Evolutionary conservation across 768 basidiomycete genomes (phyloP).

Genomic region (Tricholoma flavovirens): DNA sequence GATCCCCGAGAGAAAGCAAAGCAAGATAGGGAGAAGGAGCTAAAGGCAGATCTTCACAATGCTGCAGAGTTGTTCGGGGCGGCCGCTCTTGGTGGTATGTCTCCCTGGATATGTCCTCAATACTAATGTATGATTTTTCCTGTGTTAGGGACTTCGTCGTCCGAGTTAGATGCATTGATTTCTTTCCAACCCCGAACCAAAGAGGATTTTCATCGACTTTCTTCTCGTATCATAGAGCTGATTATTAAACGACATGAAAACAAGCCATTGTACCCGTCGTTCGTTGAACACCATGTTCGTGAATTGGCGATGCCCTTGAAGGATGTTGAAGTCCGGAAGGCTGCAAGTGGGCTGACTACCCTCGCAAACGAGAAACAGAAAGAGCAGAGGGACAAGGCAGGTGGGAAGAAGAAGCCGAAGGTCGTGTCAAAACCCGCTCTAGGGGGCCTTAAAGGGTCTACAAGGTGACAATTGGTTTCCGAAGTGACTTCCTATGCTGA

Average conservation of each 20-base stretch:
- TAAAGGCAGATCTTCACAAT: conserved; percentile 82
- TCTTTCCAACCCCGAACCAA: conserved; percentile 81
- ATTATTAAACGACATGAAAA: conserved; percentile 73
- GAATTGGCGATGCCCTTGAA: conserved; percentile 72
- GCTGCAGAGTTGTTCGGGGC: conserved; percentile 79
- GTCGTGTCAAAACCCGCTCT: conserved; percentile 64
- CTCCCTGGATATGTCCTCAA: not conserved
- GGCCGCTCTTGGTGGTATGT: conserved; percentile 56
- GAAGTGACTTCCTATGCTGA: not conserved
- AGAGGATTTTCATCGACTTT: conserved; percentile 78
- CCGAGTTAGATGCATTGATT: conserved; percentile 66
- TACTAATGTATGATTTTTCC: not conserved
- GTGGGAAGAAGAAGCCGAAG: conserved; percentile 88
- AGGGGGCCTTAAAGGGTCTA: conserved; percentile 63
- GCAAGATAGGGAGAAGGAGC: conserved; percentile 72
- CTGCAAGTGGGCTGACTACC: conserved; percentile 74
- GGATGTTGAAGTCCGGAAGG: conserved; percentile 90
- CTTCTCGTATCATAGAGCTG: conserved; percentile 64
- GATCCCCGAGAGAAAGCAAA: conserved; percentile 77
- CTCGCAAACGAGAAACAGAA: conserved; percentile 95
- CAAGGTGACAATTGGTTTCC: conserved; percentile 35
- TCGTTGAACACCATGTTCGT: conserved; percentile 80
- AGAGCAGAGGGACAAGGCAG: conserved; percentile 78
- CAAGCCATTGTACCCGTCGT: conserved; percentile 78
- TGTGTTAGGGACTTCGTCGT: conserved; percentile 54